phyloP scores from a whole-genome alignment of 306 rosid species.

The Malus fusca region DNA sequence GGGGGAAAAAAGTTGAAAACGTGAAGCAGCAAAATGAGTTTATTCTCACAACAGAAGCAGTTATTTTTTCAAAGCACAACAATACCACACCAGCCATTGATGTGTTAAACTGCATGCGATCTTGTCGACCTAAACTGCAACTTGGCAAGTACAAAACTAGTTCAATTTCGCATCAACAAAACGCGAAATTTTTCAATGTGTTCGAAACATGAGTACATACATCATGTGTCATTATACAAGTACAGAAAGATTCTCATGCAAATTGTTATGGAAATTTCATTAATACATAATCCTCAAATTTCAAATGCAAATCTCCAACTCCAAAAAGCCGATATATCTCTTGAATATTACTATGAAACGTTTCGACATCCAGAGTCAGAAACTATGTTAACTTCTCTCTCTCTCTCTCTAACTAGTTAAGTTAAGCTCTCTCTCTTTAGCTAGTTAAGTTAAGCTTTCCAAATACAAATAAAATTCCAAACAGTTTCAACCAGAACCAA shows the following conservation, averaged over 20 bases:
- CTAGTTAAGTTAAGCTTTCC: neutral
- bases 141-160: neutral
- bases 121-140: neutral
- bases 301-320: neutral
- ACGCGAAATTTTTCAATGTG: rapidly evolving
- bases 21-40: too few species aligned
- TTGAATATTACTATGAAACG: neutral
- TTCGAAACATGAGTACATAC: too few species aligned
- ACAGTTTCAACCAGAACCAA: neutral
- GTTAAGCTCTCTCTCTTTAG: neutral
- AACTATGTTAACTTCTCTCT: too few species aligned
- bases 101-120: neutral
- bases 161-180: neutral
- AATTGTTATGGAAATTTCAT: neutral
- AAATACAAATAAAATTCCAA: neutral
- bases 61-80: too few species aligned
- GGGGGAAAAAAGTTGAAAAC: too few species aligned
- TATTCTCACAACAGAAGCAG: too few species aligned
- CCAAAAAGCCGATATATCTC: neutral
- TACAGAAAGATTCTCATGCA: neutral
- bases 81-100: too few species aligned
- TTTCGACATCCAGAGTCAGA: neutral
- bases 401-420: neutral
- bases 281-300: neutral
- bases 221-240: rapidly evolving